Evolutionary conservation across 129 eudicot species (phyloP).

Genomic region (Ambrosia artemisiifolia): DNA sequence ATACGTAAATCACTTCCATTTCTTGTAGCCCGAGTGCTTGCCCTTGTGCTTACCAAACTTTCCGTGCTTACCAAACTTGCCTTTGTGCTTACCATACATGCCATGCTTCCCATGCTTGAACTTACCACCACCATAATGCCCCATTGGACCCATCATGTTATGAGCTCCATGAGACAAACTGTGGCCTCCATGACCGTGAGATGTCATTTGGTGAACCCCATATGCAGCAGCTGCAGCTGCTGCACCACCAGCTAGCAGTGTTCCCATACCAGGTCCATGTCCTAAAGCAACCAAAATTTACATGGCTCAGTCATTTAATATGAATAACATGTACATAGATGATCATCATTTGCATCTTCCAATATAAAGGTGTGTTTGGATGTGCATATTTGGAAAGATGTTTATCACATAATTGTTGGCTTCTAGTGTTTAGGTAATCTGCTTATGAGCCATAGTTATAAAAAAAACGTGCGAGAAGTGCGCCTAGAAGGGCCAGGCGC

Average conservation of each 20-base stretch:
- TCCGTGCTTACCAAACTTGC: constrained; percentile 36
- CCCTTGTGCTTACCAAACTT: constrained; percentile 32
- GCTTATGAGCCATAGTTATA: background rate
- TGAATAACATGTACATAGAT: background rate
- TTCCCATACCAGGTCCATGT: constrained; percentile 57
- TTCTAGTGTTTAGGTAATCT: background rate
- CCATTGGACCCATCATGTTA: constrained; percentile 40
- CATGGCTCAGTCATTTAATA: background rate
- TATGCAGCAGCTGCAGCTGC: constrained; percentile 33
- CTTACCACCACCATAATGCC: constrained; percentile 49
- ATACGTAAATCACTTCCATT: background rate
- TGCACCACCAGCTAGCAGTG: constrained; percentile 67
- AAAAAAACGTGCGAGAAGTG: too few species aligned
- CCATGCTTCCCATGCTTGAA: constrained; percentile 46
- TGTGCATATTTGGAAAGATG: background rate
- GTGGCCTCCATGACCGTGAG: constrained; percentile 33
- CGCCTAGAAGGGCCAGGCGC: too few species aligned
- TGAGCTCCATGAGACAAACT: constrained; percentile 22
- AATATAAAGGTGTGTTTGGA: background rate
- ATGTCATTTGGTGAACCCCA: constrained; percentile 55
- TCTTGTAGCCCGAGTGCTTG: constrained; percentile 1
- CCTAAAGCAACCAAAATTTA: constrained; percentile 31
- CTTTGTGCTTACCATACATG: constrained; percentile 32
- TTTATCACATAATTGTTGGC: too few species aligned
- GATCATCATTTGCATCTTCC: background rate